These are phyloP conservation scores for Hyaloperonospora brassicae DNA, from an alignment of 352 stramenopile genomes.

Conservation along the genomic window DNA sequence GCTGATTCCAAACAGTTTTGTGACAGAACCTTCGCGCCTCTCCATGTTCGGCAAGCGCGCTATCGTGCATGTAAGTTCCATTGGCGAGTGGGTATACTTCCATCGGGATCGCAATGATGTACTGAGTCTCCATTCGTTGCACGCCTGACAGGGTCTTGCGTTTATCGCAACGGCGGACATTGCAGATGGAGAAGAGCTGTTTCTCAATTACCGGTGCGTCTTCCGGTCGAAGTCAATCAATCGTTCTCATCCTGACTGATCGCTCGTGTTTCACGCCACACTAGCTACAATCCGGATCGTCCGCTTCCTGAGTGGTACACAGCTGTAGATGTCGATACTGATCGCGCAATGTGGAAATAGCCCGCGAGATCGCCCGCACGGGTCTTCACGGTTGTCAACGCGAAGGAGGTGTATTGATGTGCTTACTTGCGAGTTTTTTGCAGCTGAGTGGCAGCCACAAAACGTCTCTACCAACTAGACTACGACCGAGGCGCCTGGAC, in stretches of 20 bases:
- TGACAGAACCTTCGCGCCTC: slow-evolving; percentile 66
- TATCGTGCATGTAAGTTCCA: slow-evolving; percentile 64
- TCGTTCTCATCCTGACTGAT: background rate
- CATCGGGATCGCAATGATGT: background rate
- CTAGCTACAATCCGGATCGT: slow-evolving; percentile 73
- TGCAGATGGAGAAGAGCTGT: slow-evolving; percentile 67
- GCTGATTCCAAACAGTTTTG: slow-evolving; percentile 80
- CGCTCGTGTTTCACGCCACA: background rate
- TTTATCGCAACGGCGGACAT: slow-evolving; percentile 79
- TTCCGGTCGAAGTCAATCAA: slow-evolving; percentile 1
- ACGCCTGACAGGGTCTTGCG: slow-evolving; percentile 42
- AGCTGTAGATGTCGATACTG: slow-evolving; percentile 65
- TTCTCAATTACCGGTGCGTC: slow-evolving; percentile 72
- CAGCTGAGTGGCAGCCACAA: slow-evolving; percentile 6
- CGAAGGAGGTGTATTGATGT: slow-evolving; percentile 31
- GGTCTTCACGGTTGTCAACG: background rate
- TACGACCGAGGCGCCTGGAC: slow-evolving; percentile 3
- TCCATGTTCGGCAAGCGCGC: slow-evolving; percentile 82
- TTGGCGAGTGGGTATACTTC: background rate
- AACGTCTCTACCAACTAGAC: slow-evolving; percentile 1
- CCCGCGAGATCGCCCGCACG: background rate
- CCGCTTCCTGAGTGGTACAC: slow-evolving; percentile 76
- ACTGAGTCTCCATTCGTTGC: background rate
- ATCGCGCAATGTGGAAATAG: slow-evolving; percentile 82
- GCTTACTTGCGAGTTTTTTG: slow-evolving; percentile 23